Base-by-base conservation (phyloP, 768 basidiomycete genomes). In the Auricularia heimuer region DNA sequence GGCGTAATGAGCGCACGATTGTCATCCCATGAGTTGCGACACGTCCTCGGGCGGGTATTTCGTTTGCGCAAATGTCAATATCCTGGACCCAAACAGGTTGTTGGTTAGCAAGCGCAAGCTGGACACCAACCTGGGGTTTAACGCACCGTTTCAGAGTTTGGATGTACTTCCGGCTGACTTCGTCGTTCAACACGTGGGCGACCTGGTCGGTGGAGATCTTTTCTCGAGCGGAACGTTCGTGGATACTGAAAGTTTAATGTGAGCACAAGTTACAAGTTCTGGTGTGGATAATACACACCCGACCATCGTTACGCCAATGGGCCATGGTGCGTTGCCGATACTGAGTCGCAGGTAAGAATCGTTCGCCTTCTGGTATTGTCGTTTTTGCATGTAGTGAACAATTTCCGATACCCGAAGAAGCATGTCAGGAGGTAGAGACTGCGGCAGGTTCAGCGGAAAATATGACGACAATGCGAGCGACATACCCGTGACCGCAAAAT, bases 291-390 rank as follows among this genome's bases (percentile, higher is more conserved):
- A 29, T 29, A 80, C 87, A 45, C 76, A 94, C 93, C 94, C 95
- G 78, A 98, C 97, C 90, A 96, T 96, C 67, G 97, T 99, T 8
- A 99, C 97, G 54, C 97, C 97, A 71, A 99, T 99, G 1, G 97
- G 97, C 97, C 97, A 99, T 2, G 97, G 95, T 0, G 97, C 96
- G 71, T 97, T 99, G 39, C 97, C 97, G 68, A 99, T 99, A 4
- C 92, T 94, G 45, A 99, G 79, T 6, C 97, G 89, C 29, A 99
- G 85, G 74, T 99, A 99, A 0, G 95, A 89, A 73, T 99, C 97
- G 71, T 98, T 99, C 2, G 97, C 96, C 64, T 81, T 84, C 74
- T 98, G 94, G 70, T 99, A 99, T 74, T 95, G 87, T 35, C 97
- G 88, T 68, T 85, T 89, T 74, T 99, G 97, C 94, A 97, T 96